Evolutionary conservation across 805 yeast species (phyloP).

Genomic region (Saccharomyces jurei): DNA sequence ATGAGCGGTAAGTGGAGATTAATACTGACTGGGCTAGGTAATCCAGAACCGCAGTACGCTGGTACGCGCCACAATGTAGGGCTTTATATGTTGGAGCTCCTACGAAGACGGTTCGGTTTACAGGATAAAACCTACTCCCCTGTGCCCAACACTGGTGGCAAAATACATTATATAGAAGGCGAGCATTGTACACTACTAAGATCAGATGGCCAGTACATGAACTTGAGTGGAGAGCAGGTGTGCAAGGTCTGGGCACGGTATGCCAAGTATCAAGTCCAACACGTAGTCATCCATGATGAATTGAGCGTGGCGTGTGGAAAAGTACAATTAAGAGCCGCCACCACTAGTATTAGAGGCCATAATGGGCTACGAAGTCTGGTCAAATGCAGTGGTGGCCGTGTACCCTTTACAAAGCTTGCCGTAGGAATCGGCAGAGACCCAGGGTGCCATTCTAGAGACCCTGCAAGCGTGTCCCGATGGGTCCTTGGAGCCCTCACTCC

Average conservation of each 20-base stretch:
- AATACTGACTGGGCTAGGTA: slow-evolving; percentile 44
- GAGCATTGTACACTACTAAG: slow-evolving; percentile 39
- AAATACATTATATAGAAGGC: background rate
- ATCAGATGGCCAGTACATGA: slow-evolving; percentile 53
- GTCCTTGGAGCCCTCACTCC: slow-evolving; percentile 50
- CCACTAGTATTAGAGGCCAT: slow-evolving; percentile 69
- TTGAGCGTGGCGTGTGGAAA: slow-evolving; percentile 59
- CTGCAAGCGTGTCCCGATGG: slow-evolving; percentile 44
- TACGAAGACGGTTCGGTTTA: slow-evolving; percentile 20
- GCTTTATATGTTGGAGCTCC: slow-evolving; percentile 41
- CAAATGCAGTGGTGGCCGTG: slow-evolving; percentile 35
- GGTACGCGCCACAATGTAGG: slow-evolving; percentile 78
- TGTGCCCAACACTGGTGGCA: background rate
- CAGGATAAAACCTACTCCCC: slow-evolving; percentile 5
- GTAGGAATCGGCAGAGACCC: slow-evolving; percentile 72
- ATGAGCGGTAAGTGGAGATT: background rate
- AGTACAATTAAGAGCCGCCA: slow-evolving; percentile 50
- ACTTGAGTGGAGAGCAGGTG: slow-evolving; percentile 56
- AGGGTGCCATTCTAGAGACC: slow-evolving; percentile 30
- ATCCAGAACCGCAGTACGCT: slow-evolving; percentile 56
- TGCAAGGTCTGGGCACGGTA: slow-evolving; percentile 40
- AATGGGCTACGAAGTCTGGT: slow-evolving; percentile 68
- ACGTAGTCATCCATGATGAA: slow-evolving; percentile 75
- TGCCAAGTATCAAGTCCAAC: slow-evolving; percentile 28
- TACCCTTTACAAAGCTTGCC: slow-evolving; percentile 51